Base-by-base conservation (phyloP, 2,329 filamentous ascomycete genomes). In the Orbilia brochopaga region DNA sequence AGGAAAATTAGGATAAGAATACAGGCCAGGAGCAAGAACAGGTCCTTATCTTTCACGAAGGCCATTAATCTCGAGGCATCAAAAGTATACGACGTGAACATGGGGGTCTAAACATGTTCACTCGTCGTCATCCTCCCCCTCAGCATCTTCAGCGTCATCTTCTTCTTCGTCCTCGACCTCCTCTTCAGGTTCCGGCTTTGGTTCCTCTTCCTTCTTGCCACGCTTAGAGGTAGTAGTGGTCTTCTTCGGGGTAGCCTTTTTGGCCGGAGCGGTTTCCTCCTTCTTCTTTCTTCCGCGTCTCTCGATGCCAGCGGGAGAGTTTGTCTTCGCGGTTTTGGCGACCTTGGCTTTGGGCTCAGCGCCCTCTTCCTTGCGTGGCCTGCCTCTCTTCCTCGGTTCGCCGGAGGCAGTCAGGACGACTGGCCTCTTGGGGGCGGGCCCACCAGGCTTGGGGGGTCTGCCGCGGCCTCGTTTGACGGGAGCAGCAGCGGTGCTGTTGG, bases 211-310 rank as follows among this genome's bases (percentile, higher is more conserved):
- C 35, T 72, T 72, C 60, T 61, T 65, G 10, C 60, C 50, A 23
- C 67, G 67, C 24, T 17, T 46, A 19, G 59, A 37, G 24, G 58
- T 50, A 15, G 65, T 27, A 4, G 50, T 23, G 2, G 65, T 40
- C 37, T 64, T 70, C 40, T 70, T 70, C 1, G 60, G 67, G 1
- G 67, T 61, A 24, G 67, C 60, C 35, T 58, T 65, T 52, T 65
- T 65, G 1, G 44, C 57, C 48, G 59, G 40, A 1, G 44, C 27
- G n/a, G 60, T 21, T 1, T 65, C 60, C 32, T 72, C 67, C 67
- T 65, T 65, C 67, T 72, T 72, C 55, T 72, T 72, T 56, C 67
- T 72, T 42, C 67, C 67, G 19, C 67, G 67, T 30, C 46, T 65
- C 21, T 51, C 60, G 6, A 21, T 50, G 7, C 27, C 60, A 8